phyloP scores from a whole-genome alignment of 2,329 filamentous ascomycete species.

The Thielaviopsis euricoi region DNA sequence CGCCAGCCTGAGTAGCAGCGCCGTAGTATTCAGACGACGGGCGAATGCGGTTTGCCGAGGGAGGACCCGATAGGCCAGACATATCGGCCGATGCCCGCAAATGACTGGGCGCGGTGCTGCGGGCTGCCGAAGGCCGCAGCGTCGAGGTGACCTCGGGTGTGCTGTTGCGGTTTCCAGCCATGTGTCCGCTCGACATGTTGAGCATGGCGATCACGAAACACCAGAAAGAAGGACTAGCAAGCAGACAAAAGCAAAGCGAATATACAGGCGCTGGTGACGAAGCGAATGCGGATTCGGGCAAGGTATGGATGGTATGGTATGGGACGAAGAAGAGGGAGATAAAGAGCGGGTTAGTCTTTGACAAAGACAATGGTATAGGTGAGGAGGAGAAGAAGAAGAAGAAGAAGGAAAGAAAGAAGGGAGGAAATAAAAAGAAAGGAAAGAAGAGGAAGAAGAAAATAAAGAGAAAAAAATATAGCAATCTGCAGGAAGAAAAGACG shows the following conservation, averaged over 20 bases:
- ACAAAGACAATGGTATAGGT: not conserved
- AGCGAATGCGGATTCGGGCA: not conserved
- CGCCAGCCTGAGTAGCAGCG: slow-evolving; percentile 47
- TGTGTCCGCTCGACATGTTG: slow-evolving; percentile 52
- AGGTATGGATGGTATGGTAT: not conserved
- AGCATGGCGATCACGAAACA: slow-evolving; percentile 22
- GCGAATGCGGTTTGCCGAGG: slow-evolving; percentile 64
- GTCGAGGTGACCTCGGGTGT: slow-evolving; percentile 81
- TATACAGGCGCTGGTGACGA: not conserved
- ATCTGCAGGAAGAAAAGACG: slow-evolving; percentile 15
- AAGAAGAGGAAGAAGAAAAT: slow-evolving; percentile 2
- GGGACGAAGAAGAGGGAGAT: not conserved
- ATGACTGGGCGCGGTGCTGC: slow-evolving; percentile 64
- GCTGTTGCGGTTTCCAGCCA: slow-evolving; percentile 81
- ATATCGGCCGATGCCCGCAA: slow-evolving; percentile 93
- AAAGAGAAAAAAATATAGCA: slow-evolving; percentile 11
- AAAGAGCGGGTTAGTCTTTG: not conserved
- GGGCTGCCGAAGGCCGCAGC: slow-evolving; percentile 66
- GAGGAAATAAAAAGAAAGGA: not conserved
- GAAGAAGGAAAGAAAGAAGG: not conserved
- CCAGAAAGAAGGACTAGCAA: not conserved
- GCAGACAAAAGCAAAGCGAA: not conserved
- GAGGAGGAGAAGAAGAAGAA: not conserved
- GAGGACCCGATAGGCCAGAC: slow-evolving; percentile 56
- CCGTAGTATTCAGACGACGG: slow-evolving; percentile 89